A percentile compares a stretch with the other conserved stretches of the same genome.
Evolutionary conservation across 2,329 filamentous ascomycete species (phyloP).

Genomic region (Cercospora janseana): DNA sequence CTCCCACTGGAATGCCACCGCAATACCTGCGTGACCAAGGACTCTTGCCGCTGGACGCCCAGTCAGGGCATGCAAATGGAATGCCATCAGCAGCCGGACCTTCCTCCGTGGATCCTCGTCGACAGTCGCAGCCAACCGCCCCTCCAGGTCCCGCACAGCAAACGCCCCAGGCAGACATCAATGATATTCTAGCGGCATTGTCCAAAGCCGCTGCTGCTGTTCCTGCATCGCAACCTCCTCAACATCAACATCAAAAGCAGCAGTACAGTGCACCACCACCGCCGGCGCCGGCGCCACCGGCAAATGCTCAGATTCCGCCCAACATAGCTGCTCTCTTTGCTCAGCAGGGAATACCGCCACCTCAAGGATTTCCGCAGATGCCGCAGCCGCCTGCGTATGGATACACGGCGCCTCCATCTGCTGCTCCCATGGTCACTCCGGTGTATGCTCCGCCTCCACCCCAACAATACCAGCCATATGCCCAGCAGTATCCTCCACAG

Average conservation of each 20-base stretch:
- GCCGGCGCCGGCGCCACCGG: constrained; percentile 23
- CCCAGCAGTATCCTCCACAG: constrained; percentile 31
- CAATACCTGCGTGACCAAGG: constrained; percentile 36
- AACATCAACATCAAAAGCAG: constrained; percentile 18
- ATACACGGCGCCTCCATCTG: constrained; percentile 22
- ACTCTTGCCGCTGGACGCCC: constrained; percentile 26
- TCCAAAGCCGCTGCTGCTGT: constrained; percentile 31
- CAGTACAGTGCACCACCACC: constrained; percentile 22
- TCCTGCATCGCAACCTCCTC: constrained; percentile 27
- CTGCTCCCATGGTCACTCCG: constrained; percentile 19
- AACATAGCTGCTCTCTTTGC: constrained; percentile 32
- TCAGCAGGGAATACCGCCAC: constrained; percentile 22
- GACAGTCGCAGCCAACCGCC: constrained; percentile 17
- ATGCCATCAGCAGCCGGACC: constrained; percentile 11
- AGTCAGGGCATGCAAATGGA: constrained; percentile 22
- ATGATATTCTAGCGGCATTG: constrained; percentile 39
- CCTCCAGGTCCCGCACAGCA: constrained; percentile 19
- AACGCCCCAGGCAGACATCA: constrained; percentile 34
- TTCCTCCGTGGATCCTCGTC: constrained; percentile 14
- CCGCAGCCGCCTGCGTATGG: constrained; percentile 20
- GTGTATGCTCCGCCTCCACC: constrained; percentile 24
- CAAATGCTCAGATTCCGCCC: constrained; percentile 27
- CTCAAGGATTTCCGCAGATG: constrained; percentile 16
- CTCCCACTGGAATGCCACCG: constrained; percentile 35
- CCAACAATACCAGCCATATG: constrained; percentile 27